Conservation (phyloP, 169 alveolate species). For the Perkinsus olseni region DNA sequence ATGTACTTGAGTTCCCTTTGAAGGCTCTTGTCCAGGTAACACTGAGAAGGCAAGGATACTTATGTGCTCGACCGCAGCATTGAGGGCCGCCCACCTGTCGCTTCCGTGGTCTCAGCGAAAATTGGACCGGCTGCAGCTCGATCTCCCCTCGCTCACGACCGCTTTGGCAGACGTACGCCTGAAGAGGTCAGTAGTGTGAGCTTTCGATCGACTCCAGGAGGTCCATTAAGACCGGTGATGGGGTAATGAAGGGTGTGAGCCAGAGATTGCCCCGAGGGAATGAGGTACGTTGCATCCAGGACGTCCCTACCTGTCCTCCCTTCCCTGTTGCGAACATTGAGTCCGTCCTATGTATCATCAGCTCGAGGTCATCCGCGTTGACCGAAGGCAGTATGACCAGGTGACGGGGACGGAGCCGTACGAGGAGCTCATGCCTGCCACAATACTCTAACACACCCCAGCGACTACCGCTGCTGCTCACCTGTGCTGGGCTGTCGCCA, state of each 20-base stretch:
- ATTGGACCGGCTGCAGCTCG: background rate
- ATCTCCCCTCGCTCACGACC: background rate
- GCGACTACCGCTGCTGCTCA: background rate
- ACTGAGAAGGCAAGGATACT: background rate
- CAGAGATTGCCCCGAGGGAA: too few relatives aligned
- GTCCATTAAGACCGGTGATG: too few relatives aligned
- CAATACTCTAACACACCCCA: background rate
- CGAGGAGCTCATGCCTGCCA: background rate
- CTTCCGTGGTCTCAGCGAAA: background rate
- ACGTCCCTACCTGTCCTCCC: background rate
- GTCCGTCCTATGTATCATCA: background rate
- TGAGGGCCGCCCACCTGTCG: background rate
- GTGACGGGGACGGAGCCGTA: background rate
- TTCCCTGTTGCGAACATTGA: background rate
- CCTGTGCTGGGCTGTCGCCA: background rate
- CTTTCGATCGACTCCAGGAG: background rate
- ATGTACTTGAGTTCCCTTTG: background rate
- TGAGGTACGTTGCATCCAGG: too few relatives aligned
- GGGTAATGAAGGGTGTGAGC: too few relatives aligned
- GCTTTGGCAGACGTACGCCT: background rate
- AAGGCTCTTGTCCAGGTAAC: background rate
- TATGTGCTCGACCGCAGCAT: background rate
- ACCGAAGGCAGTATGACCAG: background rate
- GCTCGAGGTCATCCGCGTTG: background rate
- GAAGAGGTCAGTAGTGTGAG: background rate